Conservation (phyloP, 2,329 filamentous ascomycete genomes). For the Lachnellula subtilissima region DNA sequence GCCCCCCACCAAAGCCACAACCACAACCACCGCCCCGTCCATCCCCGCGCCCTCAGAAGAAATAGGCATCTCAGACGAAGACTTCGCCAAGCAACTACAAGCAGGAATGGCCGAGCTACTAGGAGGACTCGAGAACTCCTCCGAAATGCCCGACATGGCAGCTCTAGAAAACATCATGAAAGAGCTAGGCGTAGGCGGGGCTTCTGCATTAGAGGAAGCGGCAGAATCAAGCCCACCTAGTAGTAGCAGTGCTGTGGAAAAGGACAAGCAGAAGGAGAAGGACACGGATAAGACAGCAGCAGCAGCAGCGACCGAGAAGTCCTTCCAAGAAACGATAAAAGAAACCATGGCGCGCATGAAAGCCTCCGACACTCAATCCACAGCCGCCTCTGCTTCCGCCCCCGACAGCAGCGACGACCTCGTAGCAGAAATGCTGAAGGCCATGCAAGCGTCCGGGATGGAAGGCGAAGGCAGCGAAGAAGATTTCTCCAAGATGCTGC, state of each 20-base stretch:
- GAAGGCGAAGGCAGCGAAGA: slow-evolving; percentile 63
- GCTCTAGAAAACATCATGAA: slow-evolving; percentile 77
- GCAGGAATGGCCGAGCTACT: slow-evolving; percentile 83
- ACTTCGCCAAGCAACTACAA: slow-evolving; percentile 82
- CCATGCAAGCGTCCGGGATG: slow-evolving; percentile 64
- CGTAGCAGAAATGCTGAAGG: slow-evolving; percentile 86
- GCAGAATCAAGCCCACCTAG: slow-evolving; percentile 17
- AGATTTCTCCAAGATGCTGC: slow-evolving; percentile 88
- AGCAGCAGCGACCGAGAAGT: slow-evolving; percentile 45
- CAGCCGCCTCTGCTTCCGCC: slow-evolving; percentile 60
- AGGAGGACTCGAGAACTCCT: slow-evolving; percentile 58
- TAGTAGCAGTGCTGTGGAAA: slow-evolving; percentile 5
- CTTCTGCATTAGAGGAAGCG: slow-evolving; percentile 26
- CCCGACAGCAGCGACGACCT: slow-evolving; percentile 68
- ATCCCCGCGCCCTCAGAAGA: slow-evolving; percentile 3
- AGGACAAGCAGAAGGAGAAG: slow-evolving; percentile 2
- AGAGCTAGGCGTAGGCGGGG: slow-evolving; percentile 53
- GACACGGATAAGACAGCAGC: too few species aligned
- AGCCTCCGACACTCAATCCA: slow-evolving; percentile 77
- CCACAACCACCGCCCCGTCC: slow-evolving; percentile 20
- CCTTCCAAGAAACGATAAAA: slow-evolving; percentile 88
- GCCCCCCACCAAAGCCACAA: slow-evolving; percentile 32
- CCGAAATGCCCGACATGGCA: slow-evolving; percentile 60
- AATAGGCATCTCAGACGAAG: slow-evolving; percentile 59
- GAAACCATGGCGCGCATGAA: slow-evolving; percentile 97